A percentile compares a stretch with the other conserved stretches of the same genome.
phyloP scores from a whole-genome alignment of 768 basidiomycete species.

The Mrakia gelida region DNA sequence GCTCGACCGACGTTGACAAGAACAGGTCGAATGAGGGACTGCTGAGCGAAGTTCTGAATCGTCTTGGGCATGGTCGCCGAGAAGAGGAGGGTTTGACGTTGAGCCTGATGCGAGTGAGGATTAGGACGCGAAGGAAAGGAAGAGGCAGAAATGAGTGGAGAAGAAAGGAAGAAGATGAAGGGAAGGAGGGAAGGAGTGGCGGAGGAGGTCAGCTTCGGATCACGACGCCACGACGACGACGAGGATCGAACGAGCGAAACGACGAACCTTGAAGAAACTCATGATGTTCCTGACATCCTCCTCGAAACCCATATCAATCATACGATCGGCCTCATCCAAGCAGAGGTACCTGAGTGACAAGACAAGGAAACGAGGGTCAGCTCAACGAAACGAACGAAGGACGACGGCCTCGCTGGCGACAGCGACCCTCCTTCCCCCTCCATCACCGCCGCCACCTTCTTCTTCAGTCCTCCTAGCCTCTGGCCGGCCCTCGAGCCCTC shows the following conservation, averaged over 20 bases:
- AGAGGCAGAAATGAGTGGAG: neutral
- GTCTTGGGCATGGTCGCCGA: conserved; percentile 99
- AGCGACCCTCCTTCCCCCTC: no score
- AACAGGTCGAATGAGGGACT: conserved; percentile 89
- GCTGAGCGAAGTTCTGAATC: conserved; percentile 97
- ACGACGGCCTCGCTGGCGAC: no score
- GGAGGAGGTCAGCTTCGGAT: neutral
- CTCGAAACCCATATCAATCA: conserved; percentile 99
- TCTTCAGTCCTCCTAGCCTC: no score
- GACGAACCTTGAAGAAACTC: conserved; percentile 89
- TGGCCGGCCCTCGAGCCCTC: neutral
- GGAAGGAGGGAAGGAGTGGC: neutral
- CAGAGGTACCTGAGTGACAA: conserved; percentile 64
- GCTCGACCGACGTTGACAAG: conserved; percentile 97
- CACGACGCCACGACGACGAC: no score
- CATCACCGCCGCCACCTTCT: no score
- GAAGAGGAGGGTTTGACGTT: conserved; percentile 93
- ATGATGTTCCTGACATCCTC: conserved; percentile 57
- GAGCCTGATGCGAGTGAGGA: conserved; percentile 64
- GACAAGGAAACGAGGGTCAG: neutral
- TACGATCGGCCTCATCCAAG: conserved; percentile 98
- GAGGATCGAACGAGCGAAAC: neutral
- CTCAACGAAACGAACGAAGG: neutral
- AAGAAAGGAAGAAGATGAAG: neutral
- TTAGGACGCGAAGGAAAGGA: no score